A percentile compares a stretch with the other conserved stretches of the same genome.
phyloP scores from a whole-genome alignment of 148 eudicot genomes.

The Diospyros kaki region DNA sequence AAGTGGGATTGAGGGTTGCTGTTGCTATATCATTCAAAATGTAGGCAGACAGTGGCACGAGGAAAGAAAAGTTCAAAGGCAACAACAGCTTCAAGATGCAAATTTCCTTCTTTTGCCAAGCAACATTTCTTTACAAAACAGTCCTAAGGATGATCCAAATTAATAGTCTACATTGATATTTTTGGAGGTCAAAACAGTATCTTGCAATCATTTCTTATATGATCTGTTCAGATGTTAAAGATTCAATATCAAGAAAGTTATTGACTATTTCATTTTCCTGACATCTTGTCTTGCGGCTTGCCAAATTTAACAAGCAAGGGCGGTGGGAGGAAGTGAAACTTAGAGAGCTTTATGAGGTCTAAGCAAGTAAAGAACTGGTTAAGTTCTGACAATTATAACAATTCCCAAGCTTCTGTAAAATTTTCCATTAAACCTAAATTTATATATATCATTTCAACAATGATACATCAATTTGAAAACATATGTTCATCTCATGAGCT shows the following conservation, averaged over 20 bases:
- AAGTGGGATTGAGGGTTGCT: too few relatives aligned
- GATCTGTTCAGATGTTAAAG: too few relatives aligned
- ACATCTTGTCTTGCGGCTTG: not conserved
- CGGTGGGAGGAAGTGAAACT: too few relatives aligned
- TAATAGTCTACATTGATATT: not conserved
- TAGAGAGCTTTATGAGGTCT: too few relatives aligned
- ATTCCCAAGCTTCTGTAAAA: not conserved
- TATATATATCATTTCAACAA: not conserved
- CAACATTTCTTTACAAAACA: too few relatives aligned
- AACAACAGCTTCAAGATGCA: not conserved
- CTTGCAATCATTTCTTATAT: not conserved
- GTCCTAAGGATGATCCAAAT: not conserved
- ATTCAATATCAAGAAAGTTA: too few relatives aligned
- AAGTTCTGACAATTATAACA: not conserved
- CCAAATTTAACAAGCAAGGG: too few relatives aligned
- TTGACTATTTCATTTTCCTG: not conserved
- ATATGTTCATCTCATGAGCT: not conserved
- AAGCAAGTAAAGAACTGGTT: not conserved
- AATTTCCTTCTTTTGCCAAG: not conserved
- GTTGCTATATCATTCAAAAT: too few relatives aligned
- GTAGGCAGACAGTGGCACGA: not conserved
- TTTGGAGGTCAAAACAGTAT: not conserved
- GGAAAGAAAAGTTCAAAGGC: not conserved
- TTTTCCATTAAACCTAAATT: not conserved
- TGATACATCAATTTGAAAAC: not conserved